Evolutionary conservation across 2,329 filamentous ascomycete genomes (phyloP), one percentile per base, ranked within the genome.

Genomic region (Berkeleyomyces rouxiae): DNA sequence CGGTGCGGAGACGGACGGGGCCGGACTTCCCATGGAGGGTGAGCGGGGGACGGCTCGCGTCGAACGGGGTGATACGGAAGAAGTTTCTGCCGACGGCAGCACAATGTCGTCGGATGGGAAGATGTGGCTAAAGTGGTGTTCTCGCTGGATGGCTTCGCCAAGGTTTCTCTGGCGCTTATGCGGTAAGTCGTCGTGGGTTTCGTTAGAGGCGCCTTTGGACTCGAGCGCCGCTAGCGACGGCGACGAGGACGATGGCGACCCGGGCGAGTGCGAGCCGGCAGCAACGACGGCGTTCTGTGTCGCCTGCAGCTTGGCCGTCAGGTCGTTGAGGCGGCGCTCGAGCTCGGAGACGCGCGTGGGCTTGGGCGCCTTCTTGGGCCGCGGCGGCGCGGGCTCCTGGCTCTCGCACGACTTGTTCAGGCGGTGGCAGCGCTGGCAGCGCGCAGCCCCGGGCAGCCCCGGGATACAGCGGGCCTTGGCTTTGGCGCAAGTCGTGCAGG

Each of bases 401-500:
- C 73, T 74, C 47, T 74, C 70, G 69, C 78, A 80, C 60, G 74
- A 67, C 67, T 79, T 80, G 62, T 71, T 69, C 3, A 80, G 72
- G 10, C 78, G 75, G 64, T 78, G 71, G 63, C 78, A 80, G 68
- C 78, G 74, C 65, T 80, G 77, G 66, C 78, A 80, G 62, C 76
- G 76, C 61, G 71, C 70, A 42, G 68, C 70, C 4, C 69, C 71
- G 11, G 70, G 68, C 7, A 74, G 73, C 2, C 77, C 74, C 0
- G 75, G 71, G 36, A 78, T 74, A 53, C 78, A 80, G 67, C 77
- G 72, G 39, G 77, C 74, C 67, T 80, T 80, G n/a, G 78, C 78
- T 66, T 75, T 78, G 64, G 78, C 78, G 67, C 78, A 80, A 1
- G 77, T 78, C 1, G 72, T 72, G 67, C 78, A 80, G 51, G 78